Evolutionary conservation across 345 rosid species (phyloP), one percentile per base, ranked within the genome.

Genomic region (Eucalyptus coolabah): DNA sequence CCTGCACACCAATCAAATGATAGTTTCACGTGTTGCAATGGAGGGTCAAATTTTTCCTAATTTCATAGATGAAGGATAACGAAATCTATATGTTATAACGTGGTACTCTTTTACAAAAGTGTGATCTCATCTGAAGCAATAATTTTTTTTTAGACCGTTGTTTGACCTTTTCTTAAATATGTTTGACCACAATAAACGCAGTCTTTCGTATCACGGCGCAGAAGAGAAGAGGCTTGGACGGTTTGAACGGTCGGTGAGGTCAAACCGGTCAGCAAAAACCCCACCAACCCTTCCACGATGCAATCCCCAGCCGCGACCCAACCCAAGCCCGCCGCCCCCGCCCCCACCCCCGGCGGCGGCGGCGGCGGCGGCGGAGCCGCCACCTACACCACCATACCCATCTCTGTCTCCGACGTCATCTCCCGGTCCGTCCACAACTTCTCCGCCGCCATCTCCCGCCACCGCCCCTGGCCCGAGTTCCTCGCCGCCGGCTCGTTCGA

Each of bases 401-500:
- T 95, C 88, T 93, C 95, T 50, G 45, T 91, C 86, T 87, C 89
- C n/a, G 93, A 94, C 86, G 95, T 92, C 53, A 50, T 94, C 82
- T 90, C 93, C 87, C 95, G 94, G 53, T 95, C 95, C 26, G 89
- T 95, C 26, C 91, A 95, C 7, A 94, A 94, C 47, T 91, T 95
- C 49, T 80, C 90, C 40, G 59, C 92, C 89, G 53, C 92, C 37
- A 32, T 92, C 91, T 95, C 94, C 92, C 87, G 47, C 91, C 94
- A 90, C 90, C 94, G 94, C 89, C 95, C 95, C 69, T 95, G 95
- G 97, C 94, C 94, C 32, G 93, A 93, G 47, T 92, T 95, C 88
- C 67, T 93, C 51, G 90, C 91, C 8, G 63, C 92, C 92, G 92
- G 91, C 53, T 88, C 50, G 21, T 90, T 89, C 89, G 42, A 19